Conservation (phyloP, 768 basidiomycete species). For the Panaeolus cyanescens region DNA sequence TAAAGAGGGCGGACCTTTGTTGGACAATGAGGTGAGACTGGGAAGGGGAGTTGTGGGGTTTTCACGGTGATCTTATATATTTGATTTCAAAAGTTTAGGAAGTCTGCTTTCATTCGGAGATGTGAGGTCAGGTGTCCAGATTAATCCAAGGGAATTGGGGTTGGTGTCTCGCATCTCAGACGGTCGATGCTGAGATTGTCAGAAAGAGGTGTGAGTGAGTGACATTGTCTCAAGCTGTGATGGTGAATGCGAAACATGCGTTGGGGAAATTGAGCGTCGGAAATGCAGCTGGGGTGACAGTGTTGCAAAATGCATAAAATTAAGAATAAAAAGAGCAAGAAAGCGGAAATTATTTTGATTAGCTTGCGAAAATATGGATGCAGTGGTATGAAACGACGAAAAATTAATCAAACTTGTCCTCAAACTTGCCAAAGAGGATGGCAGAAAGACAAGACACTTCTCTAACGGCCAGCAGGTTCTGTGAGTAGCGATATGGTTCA, state of each 20-base stretch:
- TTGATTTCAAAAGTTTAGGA: neutral
- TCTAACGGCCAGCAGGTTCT: constrained; percentile 63
- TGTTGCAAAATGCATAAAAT: neutral
- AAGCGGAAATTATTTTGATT: neutral
- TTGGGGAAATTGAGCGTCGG: no score
- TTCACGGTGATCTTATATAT: neutral
- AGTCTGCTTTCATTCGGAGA: neutral
- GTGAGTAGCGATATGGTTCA: no score
- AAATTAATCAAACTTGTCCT: constrained; percentile 42
- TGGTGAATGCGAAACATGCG: neutral
- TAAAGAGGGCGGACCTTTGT: neutral
- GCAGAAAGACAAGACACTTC: constrained; percentile 74
- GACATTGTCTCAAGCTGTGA: neutral
- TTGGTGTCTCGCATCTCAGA: neutral
- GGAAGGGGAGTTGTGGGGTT: neutral
- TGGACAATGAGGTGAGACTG: neutral
- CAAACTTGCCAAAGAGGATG: constrained; percentile 71
- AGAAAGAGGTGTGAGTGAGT: neutral
- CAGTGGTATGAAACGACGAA: neutral
- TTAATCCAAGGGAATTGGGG: neutral
- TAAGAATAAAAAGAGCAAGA: neutral
- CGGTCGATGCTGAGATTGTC: neutral
- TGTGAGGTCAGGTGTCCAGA: neutral
- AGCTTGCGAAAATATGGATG: neutral
- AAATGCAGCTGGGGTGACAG: no score